Evolutionary conservation across 768 basidiomycete genomes (phyloP), one percentile per base, ranked within the genome.

Genomic region (Fomitopsis pulvina): DNA sequence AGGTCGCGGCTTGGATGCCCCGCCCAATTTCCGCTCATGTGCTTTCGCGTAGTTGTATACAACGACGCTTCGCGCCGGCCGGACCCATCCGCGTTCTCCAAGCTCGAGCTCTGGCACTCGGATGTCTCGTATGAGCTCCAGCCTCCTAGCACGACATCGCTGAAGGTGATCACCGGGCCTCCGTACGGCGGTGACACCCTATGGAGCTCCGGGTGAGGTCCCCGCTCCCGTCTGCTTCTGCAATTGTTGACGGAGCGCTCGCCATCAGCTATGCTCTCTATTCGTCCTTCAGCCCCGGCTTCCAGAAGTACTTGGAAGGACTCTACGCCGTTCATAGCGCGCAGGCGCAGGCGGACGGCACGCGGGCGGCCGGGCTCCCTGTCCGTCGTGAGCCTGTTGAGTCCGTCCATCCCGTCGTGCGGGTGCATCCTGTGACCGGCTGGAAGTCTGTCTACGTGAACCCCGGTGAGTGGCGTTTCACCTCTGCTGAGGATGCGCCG

Each of bases 401-500:
- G 66, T 77, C 78, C 3, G 58, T 86, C 27, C 90, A 92, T 63
- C 90, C 89, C 16, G 71, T 92, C 41, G 85, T 92, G 47, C 82
- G 89, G 41, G 87, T 91, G 10, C 84, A 92, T 63, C 89, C 91
- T 18, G 82, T 75, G 1, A 93, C 90, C 0, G 87, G 89, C 11
- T 86, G 83, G 80, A 91, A 92, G 75, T 81, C 79, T 51, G 68
- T 92, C 53, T 91, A 83, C 59, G 83, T 92, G 60, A 91, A 92
- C 62, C 81, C 85, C 29, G 84, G 81, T 77, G 51, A 24, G 72
- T 58, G 4, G 8, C 22, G 25, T 14, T 16, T 32, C 24, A 26
- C 14, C 16, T 29, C 41, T 25, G 25, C 41, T 26, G 25, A 41
- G 21, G 41, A 8, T 16, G 8, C 20, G 16, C 20, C 20, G 41